Percentiles rank a stretch among this genome's conserved stretches.
phyloP scores from a whole-genome alignment of 2,329 filamentous ascomycete genomes.

The Zymoseptoria ardabiliae region DNA sequence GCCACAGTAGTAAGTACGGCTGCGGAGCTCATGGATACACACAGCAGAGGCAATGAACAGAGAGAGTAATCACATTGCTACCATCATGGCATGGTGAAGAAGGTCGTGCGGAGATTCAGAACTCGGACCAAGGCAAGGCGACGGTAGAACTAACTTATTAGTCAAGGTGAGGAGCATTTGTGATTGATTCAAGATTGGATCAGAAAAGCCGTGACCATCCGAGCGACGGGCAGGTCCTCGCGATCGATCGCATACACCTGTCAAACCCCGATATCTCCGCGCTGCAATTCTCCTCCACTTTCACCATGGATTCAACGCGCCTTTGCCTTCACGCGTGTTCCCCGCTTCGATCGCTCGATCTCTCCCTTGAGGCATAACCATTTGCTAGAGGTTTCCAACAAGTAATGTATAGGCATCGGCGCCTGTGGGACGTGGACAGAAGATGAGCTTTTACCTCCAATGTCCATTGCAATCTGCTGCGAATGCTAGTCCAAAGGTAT shows the following conservation, averaged over 20 bases:
- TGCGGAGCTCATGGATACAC: not conserved
- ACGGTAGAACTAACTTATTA: too few relatives aligned
- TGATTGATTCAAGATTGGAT: not conserved
- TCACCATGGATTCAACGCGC: not conserved
- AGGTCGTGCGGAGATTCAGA: not conserved
- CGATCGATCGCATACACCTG: not conserved
- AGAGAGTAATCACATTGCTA: not conserved
- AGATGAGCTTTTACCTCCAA: too few relatives aligned
- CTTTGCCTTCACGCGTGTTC: not conserved
- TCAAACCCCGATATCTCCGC: not conserved
- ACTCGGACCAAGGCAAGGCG: not conserved
- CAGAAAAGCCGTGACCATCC: not conserved
- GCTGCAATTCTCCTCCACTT: not conserved
- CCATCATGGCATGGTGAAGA: not conserved
- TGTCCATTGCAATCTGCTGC: too few relatives aligned
- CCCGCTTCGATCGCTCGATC: not conserved
- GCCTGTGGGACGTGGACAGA: too few relatives aligned
- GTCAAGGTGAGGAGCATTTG: not conserved
- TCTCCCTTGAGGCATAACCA: not conserved
- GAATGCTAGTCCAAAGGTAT: too few relatives aligned
- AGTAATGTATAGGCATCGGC: too few relatives aligned
- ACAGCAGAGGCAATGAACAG: not conserved
- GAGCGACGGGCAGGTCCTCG: not conserved
- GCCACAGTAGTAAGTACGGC: not conserved
- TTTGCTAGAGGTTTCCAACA: too few relatives aligned